Evolutionary conservation across 305 asterid species (phyloP).

Genomic region (Nicotiana rustica): DNA sequence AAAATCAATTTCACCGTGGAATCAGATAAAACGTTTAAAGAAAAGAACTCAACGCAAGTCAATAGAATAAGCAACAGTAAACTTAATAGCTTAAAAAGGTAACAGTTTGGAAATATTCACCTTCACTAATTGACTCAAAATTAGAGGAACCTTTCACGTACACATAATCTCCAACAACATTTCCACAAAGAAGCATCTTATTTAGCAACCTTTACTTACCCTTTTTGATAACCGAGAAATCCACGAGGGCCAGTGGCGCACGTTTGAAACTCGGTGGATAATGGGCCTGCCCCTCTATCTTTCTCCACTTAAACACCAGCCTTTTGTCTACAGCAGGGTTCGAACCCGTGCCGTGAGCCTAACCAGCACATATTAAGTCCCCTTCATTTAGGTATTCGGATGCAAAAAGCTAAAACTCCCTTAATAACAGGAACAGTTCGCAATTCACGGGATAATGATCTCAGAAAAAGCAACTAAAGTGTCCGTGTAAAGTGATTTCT

Average conservation of each 20-base stretch:
- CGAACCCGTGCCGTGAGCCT: no score
- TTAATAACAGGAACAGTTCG: background rate
- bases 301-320: no score
- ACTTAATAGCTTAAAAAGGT: background rate
- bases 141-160: background rate
- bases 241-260: no score
- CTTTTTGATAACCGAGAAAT: background rate
- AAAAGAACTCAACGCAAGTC: constrained; percentile 23
- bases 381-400: background rate
- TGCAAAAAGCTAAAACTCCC: background rate
- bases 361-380: no score
- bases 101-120: background rate
- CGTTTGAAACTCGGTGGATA: no score
- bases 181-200: background rate
- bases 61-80: background rate
- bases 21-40: constrained; percentile 40
- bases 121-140: background rate
- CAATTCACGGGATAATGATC: background rate
- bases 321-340: no score
- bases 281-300: no score
- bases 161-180: constrained; percentile 1
- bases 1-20: constrained; percentile 33
- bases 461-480: background rate
- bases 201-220: constrained; percentile 2
- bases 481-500: background rate